Base-by-base conservation (phyloP, 164 flowering plant genomes). In the Saururus chinensis region DNA sequence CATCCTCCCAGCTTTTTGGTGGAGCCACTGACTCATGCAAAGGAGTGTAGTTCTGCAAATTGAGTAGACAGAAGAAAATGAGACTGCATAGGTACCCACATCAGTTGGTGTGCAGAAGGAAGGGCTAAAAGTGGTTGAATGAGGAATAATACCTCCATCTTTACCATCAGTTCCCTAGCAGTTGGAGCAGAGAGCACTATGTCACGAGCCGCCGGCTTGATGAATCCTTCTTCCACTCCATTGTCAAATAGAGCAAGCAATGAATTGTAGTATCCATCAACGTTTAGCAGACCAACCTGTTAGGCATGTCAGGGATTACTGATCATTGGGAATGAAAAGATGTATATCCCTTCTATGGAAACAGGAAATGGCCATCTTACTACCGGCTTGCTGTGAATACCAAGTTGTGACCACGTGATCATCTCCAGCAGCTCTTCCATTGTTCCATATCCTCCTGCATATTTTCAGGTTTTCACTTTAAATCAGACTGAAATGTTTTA, bases 401-500 rank as follows among this genome's bases (percentile, higher is more conserved):
- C 95, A 20, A 88, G 88, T 66, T 92, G 98, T 52, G 95, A 75
- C 98, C 98, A 92, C 12, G 96, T 82, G 67, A 92, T 88, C 88
- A 85, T 87, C 71, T 92, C 98, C 77, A 92, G 54, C 24, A 74
- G 54, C 76, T 92, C 98, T 77, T 92, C 98, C 96, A 87, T 85
- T 45, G 98, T 92, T 63, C 98, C 98, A 76, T 87, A 92, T 64
- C 95, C 98, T 23, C 98, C 98, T 92, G 71, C 49, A 37, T 54
- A 67, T 60, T 40, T 49, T 30, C 30, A 53, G 61, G 56, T 13
- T 37, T 37, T 16, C 45, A 37, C 14, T 5, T 13, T 37, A 21
- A 19, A 21, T 21, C 53, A 41, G 21, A 60, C 7, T 10, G 1
- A 57, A 3, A 57, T 25, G 40, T 16, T 11, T 11, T 4, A 42